Base-by-base conservation (phyloP, 2,329 filamentous ascomycete species). In the Stenocarpella maydis region DNA sequence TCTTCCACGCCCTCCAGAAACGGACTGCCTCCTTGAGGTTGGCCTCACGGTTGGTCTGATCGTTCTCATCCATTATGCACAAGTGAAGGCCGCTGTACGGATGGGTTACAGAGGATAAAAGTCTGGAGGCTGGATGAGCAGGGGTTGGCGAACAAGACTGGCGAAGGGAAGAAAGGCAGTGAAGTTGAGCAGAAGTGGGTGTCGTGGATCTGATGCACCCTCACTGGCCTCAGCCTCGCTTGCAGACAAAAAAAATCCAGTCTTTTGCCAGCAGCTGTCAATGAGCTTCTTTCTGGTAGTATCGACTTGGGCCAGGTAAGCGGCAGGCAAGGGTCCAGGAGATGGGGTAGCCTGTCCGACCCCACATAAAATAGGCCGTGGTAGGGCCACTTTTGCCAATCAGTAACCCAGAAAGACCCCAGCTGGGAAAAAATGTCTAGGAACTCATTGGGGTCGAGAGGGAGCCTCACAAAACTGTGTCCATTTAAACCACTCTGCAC, bases 1-100 rank as follows among this genome's bases (percentile, higher is more conserved):
- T 99, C 81, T 90, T 90, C 89, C 93, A 97, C 76, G 95, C 94
- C 81, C 95, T 92, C 95, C 96, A 99, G 75, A 98, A 89, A 78
- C 92, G 90, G 76, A 87, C 83, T 60, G 86, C 80, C 80, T 84
- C 82, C 78, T 86, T 86, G 74, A 83, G 80, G 79, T 84, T 85
- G 73, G 82, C 77, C 72, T 80, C 79, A 26, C 76, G 72, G 70
- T 75, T 76, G 66, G 73, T 64, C 41, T 69, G 74, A 43, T 74
- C 82, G 53, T 85, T 80, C 68, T 85, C 84, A 65, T 83, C 81
- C 78, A 84, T 81, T 53, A 71, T 80, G 75, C 77, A 77, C 61
- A 47, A 28, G 4, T 60, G 41, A 15, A 21, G 28, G 21, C 31
- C 50, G 65, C 7, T 21, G 17, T 49, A 15, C 26, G 21, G 19